Conservation (phyloP, 2,329 filamentous ascomycete species). For the Atkinsonella texensis region DNA sequence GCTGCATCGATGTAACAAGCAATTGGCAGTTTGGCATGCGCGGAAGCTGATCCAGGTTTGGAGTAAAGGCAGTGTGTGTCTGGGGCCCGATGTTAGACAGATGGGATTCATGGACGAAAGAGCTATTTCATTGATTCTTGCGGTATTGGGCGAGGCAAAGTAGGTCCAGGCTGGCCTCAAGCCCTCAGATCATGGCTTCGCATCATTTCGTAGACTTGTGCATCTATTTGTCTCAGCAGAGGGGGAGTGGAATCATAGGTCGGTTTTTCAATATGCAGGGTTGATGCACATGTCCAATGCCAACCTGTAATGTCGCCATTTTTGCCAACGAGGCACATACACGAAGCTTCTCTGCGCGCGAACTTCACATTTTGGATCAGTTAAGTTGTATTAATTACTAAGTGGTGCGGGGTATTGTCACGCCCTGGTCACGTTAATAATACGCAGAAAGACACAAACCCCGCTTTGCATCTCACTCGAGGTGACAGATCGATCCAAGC, state of each 20-base stretch:
- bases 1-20: conserved; percentile 20
- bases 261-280: no score
- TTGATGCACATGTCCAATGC: no score
- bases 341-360: conserved; percentile 34
- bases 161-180: background rate
- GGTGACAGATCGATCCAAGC: no score
- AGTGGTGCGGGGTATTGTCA: no score
- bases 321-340: conserved; percentile 41
- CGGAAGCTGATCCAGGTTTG: conserved; percentile 13
- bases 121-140: conserved; percentile 11
- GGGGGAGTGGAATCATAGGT: conserved; percentile 26
- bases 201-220: no score
- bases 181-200: no score
- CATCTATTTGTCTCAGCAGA: no score
- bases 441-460: no score
- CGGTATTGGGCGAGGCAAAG: conserved; percentile 10
- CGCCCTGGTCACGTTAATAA: no score
- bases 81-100: conserved; percentile 11
- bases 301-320: conserved; percentile 41
- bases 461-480: no score
- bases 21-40: conserved; percentile 19
- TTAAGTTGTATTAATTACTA: no score
- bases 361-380: conserved; percentile 6
- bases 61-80: conserved; percentile 14
- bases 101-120: conserved; percentile 14